A percentile compares a stretch with the other conserved stretches of the same genome.
phyloP scores from a whole-genome alignment of 2,329 filamentous ascomycete genomes.

The Aureobasidium melanogenum region DNA sequence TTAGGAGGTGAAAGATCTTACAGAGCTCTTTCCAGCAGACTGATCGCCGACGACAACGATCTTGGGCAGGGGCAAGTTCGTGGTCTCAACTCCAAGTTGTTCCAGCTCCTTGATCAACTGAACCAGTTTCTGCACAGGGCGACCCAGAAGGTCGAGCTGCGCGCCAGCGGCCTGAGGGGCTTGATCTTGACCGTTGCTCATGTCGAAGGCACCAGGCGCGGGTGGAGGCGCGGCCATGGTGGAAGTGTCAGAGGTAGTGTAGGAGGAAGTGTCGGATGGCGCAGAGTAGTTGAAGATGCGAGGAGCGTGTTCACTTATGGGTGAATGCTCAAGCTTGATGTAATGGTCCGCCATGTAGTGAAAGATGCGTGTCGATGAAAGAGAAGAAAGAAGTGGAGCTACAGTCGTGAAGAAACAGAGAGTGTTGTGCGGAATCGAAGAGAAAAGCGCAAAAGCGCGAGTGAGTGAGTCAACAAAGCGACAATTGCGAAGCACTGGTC shows the following conservation, averaged over 20 bases:
- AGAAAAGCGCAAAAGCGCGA: no score
- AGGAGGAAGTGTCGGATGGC: no score
- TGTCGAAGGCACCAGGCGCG: not conserved
- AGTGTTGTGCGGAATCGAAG: not conserved
- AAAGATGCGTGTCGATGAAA: not conserved
- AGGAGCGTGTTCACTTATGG: not conserved
- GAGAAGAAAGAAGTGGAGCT: not conserved
- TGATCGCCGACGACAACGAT: slow-evolving; percentile 81
- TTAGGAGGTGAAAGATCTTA: slow-evolving; percentile 45
- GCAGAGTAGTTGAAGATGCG: not conserved
- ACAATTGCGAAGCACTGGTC: no score
- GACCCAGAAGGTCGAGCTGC: slow-evolving; percentile 45
- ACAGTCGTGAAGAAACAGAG: not conserved
- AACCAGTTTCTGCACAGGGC: slow-evolving; percentile 56
- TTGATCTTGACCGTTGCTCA: no score
- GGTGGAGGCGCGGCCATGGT: not conserved
- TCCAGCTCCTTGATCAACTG: slow-evolving; percentile 60
- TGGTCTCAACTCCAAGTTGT: slow-evolving; percentile 62
- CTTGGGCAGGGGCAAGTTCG: slow-evolving; percentile 60
- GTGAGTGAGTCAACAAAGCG: no score
- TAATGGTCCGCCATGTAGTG: not conserved
- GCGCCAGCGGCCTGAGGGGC: no score
- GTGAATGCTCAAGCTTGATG: not conserved
- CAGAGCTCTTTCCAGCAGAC: slow-evolving; percentile 69
- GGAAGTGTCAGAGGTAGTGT: not conserved